Evolutionary conservation across 768 basidiomycete genomes (phyloP).

Genomic region (Clitopilus passeckerianus): DNA sequence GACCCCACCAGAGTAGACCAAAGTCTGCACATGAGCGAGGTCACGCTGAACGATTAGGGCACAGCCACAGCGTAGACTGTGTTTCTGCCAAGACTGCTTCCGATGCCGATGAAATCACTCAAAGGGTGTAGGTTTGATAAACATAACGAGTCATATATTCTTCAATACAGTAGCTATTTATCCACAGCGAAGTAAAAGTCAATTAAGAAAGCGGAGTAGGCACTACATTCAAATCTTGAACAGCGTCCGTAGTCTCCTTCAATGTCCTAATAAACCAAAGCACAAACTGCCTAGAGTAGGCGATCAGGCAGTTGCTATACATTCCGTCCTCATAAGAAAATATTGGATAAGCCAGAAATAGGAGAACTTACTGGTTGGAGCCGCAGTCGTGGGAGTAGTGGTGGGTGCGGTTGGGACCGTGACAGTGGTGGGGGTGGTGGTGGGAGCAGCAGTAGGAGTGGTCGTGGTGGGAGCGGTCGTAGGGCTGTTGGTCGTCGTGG

Average conservation of each 20-base stretch:
- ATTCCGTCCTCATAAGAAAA: neutral
- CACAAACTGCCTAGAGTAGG: neutral
- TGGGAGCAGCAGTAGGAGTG: neutral
- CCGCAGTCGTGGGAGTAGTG: neutral
- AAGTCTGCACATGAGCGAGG: too few relatives aligned
- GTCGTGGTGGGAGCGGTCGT: neutral
- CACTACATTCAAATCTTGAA: neutral
- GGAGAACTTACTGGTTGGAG: neutral
- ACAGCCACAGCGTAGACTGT: neutral
- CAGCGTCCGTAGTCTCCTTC: neutral
- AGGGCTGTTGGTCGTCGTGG: neutral
- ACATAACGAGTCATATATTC: too few relatives aligned
- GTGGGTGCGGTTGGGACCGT: too few relatives aligned
- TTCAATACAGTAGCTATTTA: too few relatives aligned
- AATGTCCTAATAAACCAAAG: neutral
- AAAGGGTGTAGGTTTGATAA: too few relatives aligned
- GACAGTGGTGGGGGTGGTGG: neutral
- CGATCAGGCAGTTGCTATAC: neutral
- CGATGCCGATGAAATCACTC: too few relatives aligned
- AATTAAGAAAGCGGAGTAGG: neutral
- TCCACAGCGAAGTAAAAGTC: neutral
- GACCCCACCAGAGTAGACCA: too few relatives aligned
- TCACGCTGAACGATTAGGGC: neutral
- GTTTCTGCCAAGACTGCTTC: too few relatives aligned
- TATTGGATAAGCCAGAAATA: neutral